These are phyloP conservation scores for Candida parachauliodes DNA, from an alignment of 805 yeast species.

Conservation along the genomic window DNA sequence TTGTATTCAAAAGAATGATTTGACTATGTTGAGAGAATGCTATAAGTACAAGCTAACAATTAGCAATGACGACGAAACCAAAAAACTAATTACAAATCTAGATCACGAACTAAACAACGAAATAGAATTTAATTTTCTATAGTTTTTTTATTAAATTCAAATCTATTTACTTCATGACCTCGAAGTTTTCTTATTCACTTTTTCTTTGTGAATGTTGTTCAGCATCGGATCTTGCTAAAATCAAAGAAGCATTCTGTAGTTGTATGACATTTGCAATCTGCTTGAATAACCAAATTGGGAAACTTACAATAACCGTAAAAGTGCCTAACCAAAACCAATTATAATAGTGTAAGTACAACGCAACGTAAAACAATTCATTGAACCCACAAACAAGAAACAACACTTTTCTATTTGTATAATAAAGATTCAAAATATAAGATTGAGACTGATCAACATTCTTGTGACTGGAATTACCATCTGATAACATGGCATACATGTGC, in stretches of 20 bases:
- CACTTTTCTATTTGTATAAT: slow-evolving; percentile 82
- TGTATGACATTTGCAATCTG: slow-evolving; percentile 89
- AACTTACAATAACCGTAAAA: slow-evolving; percentile 51
- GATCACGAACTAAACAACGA: background rate
- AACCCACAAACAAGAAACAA: slow-evolving; percentile 87
- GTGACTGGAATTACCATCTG: slow-evolving; percentile 77
- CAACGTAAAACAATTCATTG: slow-evolving; percentile 90
- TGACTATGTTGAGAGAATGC: slow-evolving; percentile 35
- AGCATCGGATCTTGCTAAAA: slow-evolving; percentile 76
- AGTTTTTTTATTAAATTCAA: too few relatives aligned
- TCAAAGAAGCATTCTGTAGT: slow-evolving; percentile 76
- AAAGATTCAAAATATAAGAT: slow-evolving; percentile 71
- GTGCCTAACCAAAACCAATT: slow-evolving; percentile 60
- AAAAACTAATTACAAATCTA: background rate
- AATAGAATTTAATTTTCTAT: background rate
- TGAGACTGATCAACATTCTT: slow-evolving; percentile 73
- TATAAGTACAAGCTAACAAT: slow-evolving; percentile 19
- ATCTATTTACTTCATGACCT: too few relatives aligned
- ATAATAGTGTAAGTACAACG: slow-evolving; percentile 75
- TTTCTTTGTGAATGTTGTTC: slow-evolving; percentile 26
- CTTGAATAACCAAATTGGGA: slow-evolving; percentile 88
- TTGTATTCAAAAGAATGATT: slow-evolving; percentile 36
- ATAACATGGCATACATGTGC: slow-evolving; percentile 95
- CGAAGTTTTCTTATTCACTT: too few relatives aligned
- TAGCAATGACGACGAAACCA: slow-evolving; percentile 30